Base-by-base conservation (phyloP, 495 filamentous ascomycete genomes). In the Talaromyces adpressus region DNA sequence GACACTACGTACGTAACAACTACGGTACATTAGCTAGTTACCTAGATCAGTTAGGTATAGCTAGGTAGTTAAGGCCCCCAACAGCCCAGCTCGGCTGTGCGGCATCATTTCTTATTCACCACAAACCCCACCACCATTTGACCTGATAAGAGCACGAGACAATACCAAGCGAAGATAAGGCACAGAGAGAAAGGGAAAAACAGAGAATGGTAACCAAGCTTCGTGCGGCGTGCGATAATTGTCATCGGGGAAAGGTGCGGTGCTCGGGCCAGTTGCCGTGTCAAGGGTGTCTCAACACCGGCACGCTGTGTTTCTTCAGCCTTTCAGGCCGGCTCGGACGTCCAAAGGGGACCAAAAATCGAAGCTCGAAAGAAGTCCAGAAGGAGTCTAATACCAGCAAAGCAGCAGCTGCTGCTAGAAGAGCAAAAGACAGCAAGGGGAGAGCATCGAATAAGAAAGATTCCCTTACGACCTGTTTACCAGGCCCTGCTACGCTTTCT, bases 291-390 rank as follows among this genome's bases (percentile, higher is more conserved):
- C 59, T 59, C 30, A 66, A 65, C 23, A 58, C 63, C 6, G 62
- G 64, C 2, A 58, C 61, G 18, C 27, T 45, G 7, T 72, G 70
- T 60, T 61, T 36, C 20, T 72, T 69, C 57, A 71, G 69, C 53
- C 59, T 68, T 32, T 71, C 70, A 14, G 69, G 69, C 29, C 63
- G 69, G 14, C 64, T 63, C 14, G 70, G 70, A 29, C 62, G 70
- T 27, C 70, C 70, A 6, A 71, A 69, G 30, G 70, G 70, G 3
- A 65, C 64, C n/a, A 72, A 70, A 53, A 72, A 72, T 54, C 51
- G 51, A 27, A 54, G 25, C 20, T 16, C 51, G 4, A 8, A 29
- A 54, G 51, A 27, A 54, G 12, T 8, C 23, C 51, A 23, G 22
- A 27, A 54, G 51, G 9, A 29, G 5, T 54, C 51, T 2, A 54